phyloP scores from a whole-genome alignment of 176 grass and related monocot species.

The Panicum miliaceum region DNA sequence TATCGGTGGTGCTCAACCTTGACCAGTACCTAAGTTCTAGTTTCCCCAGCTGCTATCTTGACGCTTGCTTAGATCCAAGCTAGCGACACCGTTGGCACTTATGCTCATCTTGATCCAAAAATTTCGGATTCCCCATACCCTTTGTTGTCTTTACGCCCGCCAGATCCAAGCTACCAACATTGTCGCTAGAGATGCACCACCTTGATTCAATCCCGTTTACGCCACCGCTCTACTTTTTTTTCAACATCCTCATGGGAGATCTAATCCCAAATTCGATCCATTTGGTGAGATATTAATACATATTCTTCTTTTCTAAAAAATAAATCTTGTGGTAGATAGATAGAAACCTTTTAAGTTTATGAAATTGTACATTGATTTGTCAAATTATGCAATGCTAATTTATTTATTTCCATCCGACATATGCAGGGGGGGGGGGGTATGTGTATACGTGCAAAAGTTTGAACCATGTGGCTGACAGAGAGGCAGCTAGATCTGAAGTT shows the following conservation, averaged over 20 bases:
- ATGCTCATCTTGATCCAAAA: too few relatives aligned
- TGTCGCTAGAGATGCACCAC: background rate
- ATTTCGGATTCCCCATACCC: too few relatives aligned
- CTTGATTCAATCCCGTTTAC: background rate
- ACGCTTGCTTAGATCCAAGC: background rate
- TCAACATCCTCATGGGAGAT: background rate
- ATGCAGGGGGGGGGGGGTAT: background rate
- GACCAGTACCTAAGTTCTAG: background rate
- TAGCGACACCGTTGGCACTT: too few relatives aligned
- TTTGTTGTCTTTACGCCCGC: too few relatives aligned
- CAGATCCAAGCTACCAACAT: background rate
- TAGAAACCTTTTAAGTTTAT: background rate
- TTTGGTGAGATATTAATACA: background rate
- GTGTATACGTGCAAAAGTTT: background rate
- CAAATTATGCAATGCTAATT: background rate
- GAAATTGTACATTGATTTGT: background rate
- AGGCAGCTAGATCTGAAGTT: background rate
- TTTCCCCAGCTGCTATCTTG: background rate
- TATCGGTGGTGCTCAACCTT: background rate
- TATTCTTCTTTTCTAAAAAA: background rate
- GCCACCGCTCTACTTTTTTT: too few relatives aligned
- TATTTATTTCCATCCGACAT: background rate
- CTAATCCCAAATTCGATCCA: background rate
- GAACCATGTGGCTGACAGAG: background rate
- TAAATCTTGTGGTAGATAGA: background rate